Evolutionary conservation across 208 protist genomes (phyloP).

Genomic region (Trypanosoma vivax): DNA sequence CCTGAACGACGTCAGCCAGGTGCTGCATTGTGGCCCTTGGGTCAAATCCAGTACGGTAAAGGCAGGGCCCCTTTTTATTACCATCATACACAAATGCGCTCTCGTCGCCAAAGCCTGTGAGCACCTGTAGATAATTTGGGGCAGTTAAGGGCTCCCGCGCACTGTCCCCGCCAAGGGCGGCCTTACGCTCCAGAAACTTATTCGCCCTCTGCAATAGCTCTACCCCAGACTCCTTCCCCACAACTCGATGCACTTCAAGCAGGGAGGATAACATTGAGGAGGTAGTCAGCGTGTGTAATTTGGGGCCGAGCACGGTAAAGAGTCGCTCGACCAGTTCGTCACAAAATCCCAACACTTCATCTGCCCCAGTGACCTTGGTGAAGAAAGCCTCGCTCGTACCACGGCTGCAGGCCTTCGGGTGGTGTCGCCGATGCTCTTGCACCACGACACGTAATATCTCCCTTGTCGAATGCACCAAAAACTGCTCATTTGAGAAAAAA

Average conservation of each 20-base stretch:
- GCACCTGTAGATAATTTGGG: constrained; percentile 71
- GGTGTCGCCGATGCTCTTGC: constrained; percentile 22
- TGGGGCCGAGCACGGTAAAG: constrained; percentile 26
- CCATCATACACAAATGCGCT: constrained; percentile 45
- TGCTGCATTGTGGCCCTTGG: constrained; percentile 36
- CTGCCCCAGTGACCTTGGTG: constrained; percentile 11
- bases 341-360: constrained; percentile 41
- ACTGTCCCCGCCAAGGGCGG: constrained; percentile 11
- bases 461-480: constrained; percentile 60
- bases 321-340: constrained; percentile 49
- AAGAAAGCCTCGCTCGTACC: constrained; percentile 19
- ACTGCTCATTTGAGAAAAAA: constrained; percentile 84
- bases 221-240: constrained; percentile 50
- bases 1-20: constrained; percentile 36
- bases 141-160: constrained; percentile 53
- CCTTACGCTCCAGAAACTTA: constrained; percentile 51
- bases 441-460: constrained; percentile 45
- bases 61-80: constrained; percentile 24
- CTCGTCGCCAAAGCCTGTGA: constrained; percentile 69
- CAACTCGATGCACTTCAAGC: constrained; percentile 49
- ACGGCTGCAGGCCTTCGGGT: constrained; percentile 28
- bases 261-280: constrained; percentile 56
- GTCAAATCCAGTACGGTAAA: constrained; percentile 51
- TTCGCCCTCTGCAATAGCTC: constrained; percentile 42
- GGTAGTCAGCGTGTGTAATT: constrained; percentile 39